Conservation (phyloP, 1,284 basidiomycete species). For the Exobasidium cylindrosporum region DNA sequence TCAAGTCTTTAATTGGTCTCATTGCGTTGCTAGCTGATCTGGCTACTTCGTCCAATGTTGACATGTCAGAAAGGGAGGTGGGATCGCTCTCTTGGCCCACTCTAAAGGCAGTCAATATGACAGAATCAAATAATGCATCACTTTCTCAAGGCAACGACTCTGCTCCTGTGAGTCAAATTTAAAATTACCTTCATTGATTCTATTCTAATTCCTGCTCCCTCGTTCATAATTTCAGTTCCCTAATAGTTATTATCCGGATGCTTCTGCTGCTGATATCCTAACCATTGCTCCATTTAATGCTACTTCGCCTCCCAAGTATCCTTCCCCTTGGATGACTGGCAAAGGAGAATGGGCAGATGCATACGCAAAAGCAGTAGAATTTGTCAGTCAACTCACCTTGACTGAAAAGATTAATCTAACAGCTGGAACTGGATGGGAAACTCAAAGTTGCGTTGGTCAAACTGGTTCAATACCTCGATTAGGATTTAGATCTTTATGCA, state of each 20-base stretch:
- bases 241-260: constrained; percentile 3
- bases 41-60: too few species aligned
- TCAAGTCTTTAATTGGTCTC: too few species aligned
- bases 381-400: constrained; percentile 56
- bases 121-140: background rate
- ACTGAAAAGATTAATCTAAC: constrained; percentile 59
- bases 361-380: constrained; percentile 61
- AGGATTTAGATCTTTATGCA: constrained; percentile 68
- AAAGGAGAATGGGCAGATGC: constrained; percentile 65
- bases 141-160: background rate
- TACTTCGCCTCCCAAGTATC: constrained; percentile 10
- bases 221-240: constrained; percentile 10
- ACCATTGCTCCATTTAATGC: background rate
- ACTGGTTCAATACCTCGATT: constrained; percentile 60
- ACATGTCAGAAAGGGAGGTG: too few species aligned
- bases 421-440: constrained; percentile 56
- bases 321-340: constrained; percentile 52
- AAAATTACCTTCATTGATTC: too few species aligned
- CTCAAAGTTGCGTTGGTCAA: constrained; percentile 45
- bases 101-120: background rate
- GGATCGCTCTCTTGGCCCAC: background rate
- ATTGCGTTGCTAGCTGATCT: too few species aligned
- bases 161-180: background rate
- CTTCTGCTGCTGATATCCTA: background rate
- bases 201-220: too few species aligned